phyloP scores from a whole-genome alignment of 2,329 filamentous ascomycete genomes.

The Alternaria burnsii region DNA sequence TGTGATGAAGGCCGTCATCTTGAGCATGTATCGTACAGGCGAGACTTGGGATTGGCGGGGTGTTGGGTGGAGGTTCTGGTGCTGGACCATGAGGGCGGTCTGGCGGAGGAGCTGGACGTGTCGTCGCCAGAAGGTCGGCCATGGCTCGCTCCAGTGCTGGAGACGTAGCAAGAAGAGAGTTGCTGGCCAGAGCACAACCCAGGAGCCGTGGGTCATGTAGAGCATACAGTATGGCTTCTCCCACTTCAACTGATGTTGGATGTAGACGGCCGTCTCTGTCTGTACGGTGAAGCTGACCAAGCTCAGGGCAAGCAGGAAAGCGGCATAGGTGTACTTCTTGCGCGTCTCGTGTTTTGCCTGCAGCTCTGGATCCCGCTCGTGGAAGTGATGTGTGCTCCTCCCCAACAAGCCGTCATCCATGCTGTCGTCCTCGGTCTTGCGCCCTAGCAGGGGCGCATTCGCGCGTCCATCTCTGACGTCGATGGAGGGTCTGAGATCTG shows the following conservation, averaged over 20 bases:
- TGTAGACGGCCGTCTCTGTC: slow-evolving; percentile 94
- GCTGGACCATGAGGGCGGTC: slow-evolving; percentile 85
- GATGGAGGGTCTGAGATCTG: slow-evolving; percentile 57
- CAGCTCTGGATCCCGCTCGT: slow-evolving; percentile 77
- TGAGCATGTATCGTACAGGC: slow-evolving; percentile 77
- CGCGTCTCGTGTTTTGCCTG: slow-evolving; percentile 72
- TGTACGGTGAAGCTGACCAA: slow-evolving; percentile 90
- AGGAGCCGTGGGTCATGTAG: slow-evolving; percentile 95
- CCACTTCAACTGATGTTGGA: slow-evolving; percentile 92
- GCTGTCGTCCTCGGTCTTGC: slow-evolving; percentile 48
- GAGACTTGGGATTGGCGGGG: slow-evolving; percentile 56
- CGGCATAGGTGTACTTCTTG: slow-evolving; percentile 87
- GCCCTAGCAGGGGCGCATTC: slow-evolving; percentile 63
- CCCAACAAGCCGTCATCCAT: slow-evolving; percentile 54
- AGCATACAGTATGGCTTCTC: slow-evolving; percentile 99
- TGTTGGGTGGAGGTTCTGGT: slow-evolving; percentile 74
- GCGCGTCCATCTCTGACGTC: slow-evolving; percentile 52
- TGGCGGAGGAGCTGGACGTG: slow-evolving; percentile 70
- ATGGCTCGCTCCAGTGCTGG: slow-evolving; percentile 80
- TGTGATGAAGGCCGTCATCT: slow-evolving; percentile 83
- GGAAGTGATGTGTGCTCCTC: slow-evolving; percentile 69
- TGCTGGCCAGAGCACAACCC: slow-evolving; percentile 86
- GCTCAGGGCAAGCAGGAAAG: slow-evolving; percentile 81
- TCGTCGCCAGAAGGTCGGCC: slow-evolving; percentile 84
- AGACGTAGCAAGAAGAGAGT: slow-evolving; percentile 83